Evolutionary conservation across 768 basidiomycete genomes (phyloP), one percentile per base, ranked within the genome.

Genomic region (Crucibulum laeve): DNA sequence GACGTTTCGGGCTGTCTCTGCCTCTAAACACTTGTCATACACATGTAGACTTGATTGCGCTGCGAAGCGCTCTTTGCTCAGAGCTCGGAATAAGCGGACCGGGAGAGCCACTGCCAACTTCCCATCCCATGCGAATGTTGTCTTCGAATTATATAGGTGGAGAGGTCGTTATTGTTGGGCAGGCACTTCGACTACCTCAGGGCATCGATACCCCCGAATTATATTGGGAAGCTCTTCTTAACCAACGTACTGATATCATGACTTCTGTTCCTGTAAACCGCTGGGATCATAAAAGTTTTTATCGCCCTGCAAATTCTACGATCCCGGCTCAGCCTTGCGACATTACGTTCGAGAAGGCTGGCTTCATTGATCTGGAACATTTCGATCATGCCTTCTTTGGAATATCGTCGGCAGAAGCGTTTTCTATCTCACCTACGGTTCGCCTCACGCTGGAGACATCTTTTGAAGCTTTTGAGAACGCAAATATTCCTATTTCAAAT

Each of bases 351-450:
- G 56, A 59, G 23, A 56, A 54, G 38, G 59, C 63, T 1, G 66
- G 66, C 11, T 63, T 64, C 43, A 50, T 68, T 2, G 62, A 66
- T 23, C 42, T 58, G 7, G 54, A 54, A 1, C 40, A 50, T 37
- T 68, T 62, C 43, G 67, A 68, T 39, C 57, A 65, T 47, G 33
- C 51, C 0, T 68, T 68, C 54, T 68, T 68, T 45, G 61, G 62
- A 1, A 57, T 68, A 4, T 59, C 65, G 1, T 54, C 60, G 8
- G 54, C 64, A 3, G 67, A 68, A 45, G 67, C 67, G 1, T 57
- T 60, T 40, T 51, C 53, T 36, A 50, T 68, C 13, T 44, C 54
- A 1, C 67, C 67, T 2, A 51, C 52, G 23, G 53, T 56, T 14
- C 59, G 67, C 8, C 60, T 68, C 1, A 53, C 57, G 8, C 49